Conservation (phyloP, 768 basidiomycete genomes). For the Lactarius sanguifluus region DNA sequence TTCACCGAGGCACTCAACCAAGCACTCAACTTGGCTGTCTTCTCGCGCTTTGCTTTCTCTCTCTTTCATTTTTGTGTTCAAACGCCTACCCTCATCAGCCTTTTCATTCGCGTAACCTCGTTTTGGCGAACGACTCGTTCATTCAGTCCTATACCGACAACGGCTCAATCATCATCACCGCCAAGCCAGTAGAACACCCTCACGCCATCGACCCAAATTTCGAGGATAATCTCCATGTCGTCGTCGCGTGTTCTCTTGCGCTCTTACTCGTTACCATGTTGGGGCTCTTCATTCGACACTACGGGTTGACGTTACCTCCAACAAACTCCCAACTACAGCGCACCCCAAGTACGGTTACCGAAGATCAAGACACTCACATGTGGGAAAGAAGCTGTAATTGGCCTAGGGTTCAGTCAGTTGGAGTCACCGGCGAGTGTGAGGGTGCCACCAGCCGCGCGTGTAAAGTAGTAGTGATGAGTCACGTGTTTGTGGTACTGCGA, state of each 20-base stretch:
- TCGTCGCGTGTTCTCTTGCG: slow-evolving; percentile 24
- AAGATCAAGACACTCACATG: neutral
- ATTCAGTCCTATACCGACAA: neutral
- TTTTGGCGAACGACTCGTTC: neutral
- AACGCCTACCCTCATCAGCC: neutral
- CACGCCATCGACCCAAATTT: neutral
- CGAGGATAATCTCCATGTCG: slow-evolving; percentile 23
- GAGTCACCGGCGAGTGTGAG: neutral
- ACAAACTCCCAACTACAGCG: neutral
- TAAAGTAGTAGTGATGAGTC: slow-evolving; percentile 9
- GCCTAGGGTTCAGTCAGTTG: neutral
- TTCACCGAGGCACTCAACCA: neutral
- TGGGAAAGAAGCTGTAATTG: neutral
- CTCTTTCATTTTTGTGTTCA: neutral
- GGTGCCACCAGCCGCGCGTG: slow-evolving; percentile 10
- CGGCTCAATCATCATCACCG: slow-evolving; percentile 11
- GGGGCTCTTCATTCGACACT: slow-evolving; percentile 23
- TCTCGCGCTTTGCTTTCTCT: slow-evolving; percentile 3
- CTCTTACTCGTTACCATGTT: slow-evolving; percentile 16
- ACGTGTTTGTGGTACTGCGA: slow-evolving; percentile 7
- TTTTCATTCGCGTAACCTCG: neutral
- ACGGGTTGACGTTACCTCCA: slow-evolving; percentile 14
- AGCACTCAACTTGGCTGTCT: neutral
- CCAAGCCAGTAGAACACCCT: slow-evolving; percentile 11
- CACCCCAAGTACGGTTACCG: neutral